Base-by-base conservation (phyloP, 352 stramenopile species). In the Globisporangium alternatum region DNA sequence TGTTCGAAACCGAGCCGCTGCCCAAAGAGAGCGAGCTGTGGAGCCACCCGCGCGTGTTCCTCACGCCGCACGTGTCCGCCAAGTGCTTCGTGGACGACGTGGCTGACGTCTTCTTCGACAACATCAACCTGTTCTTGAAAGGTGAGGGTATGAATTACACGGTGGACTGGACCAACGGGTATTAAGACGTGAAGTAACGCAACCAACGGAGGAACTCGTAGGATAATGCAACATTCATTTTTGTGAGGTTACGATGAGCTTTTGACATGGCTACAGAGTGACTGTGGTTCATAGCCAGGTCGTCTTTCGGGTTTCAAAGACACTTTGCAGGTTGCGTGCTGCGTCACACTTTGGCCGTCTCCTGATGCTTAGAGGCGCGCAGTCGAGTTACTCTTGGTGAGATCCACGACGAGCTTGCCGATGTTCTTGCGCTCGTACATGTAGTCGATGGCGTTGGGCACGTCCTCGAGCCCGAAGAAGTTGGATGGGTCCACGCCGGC, bases 61-160 rank as follows among this genome's bases (percentile, higher is more conserved):
- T 97, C 35, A 96, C 90, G 33, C 89, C 89, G 17, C 89, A 97
- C 66, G 79, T 96, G 13, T 83, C 86, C 39, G 90, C 82, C 47
- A 65, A 89, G 33, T 96, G 86, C 68, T 76, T 90, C 17, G 64
- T 77, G 0, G 76, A 83, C 28, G 87, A 96, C 69, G 81, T 96
- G 17, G 89, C 88, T 9, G 77, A 84, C 30, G 69, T 96, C 12
- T 95, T 97, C 52, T 48, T 86, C 30, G 64, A 72, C 45, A 90
- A 89, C 60, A 67, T 88, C 65, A 74, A 83, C 41, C 62, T 60
- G 25, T 78, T 69, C 7, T 66, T 90, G 41, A 60, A 68, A 12
- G 48, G 68, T 8, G 45, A 84, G 56, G 68, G 70, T 9, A 70
- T 90, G 41, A 39, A 74, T 41, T 90, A 83, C 68, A 19, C 49